These are phyloP conservation scores for Emericellopsis terricola DNA, from an alignment of 495 filamentous ascomycete species.

Conservation along the genomic window DNA sequence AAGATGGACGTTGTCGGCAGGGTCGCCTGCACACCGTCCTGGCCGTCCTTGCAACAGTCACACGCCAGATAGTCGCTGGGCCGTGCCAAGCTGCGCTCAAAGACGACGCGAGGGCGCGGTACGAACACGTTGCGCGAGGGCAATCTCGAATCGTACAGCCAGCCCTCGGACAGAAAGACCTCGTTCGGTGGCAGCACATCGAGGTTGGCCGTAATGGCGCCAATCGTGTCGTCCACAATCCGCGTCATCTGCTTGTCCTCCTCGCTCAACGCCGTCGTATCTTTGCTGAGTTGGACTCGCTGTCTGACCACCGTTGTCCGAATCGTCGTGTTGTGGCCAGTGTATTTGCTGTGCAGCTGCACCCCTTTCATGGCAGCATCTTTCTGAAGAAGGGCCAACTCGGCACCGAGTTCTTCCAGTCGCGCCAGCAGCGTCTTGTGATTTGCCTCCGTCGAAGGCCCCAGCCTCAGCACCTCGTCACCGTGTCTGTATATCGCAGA, in stretches of 20 bases:
- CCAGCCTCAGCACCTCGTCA: conserved; percentile 18
- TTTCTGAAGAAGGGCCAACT: conserved; percentile 19
- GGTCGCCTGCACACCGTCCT: conserved; percentile 32
- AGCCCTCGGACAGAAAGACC: conserved; percentile 54
- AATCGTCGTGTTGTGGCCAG: conserved; percentile 48
- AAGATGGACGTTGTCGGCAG: conserved; percentile 67
- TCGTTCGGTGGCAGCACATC: not conserved
- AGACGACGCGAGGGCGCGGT: conserved; percentile 55
- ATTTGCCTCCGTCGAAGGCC: conserved; percentile 13
- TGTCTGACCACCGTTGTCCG: conserved; percentile 77
- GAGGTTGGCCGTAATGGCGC: conserved; percentile 39
- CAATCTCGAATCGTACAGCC: conserved; percentile 65
- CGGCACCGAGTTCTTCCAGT: conserved; percentile 19
- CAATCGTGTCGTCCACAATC: conserved; percentile 47
- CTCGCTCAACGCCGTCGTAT: conserved; percentile 55
- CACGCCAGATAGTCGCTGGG: conserved; percentile 81
- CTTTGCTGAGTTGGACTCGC: conserved; percentile 69
- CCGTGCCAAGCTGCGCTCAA: conserved; percentile 61
- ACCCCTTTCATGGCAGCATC: conserved; percentile 21
- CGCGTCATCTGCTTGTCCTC: conserved; percentile 58
- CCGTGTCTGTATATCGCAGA: conserved; percentile 9
- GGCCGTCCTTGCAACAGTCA: conserved; percentile 38
- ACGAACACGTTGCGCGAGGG: conserved; percentile 71
- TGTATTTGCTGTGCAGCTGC: conserved; percentile 57
- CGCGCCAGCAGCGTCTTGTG: conserved; percentile 7